Evolutionary conservation across 441 rosid genomes (phyloP), one percentile per base, ranked within the genome.

Genomic region (Raphanus hybrid): DNA sequence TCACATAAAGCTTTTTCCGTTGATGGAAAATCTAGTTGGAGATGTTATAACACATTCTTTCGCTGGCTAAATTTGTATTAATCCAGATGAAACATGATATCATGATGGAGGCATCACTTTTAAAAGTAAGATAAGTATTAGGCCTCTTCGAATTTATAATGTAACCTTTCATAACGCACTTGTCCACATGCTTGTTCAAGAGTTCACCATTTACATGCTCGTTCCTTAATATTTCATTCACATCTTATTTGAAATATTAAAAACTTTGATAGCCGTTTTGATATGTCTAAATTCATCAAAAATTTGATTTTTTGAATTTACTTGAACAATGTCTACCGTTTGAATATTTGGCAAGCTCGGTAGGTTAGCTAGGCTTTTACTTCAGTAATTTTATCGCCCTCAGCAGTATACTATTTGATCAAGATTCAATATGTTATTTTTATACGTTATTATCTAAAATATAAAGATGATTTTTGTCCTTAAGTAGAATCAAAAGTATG

Each of bases 11-110:
- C 23, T 74, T 12, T 55, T 9, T 32, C 29, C 15, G 16, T 59
- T 68, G 34, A 18, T 37, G 54, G 66, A 67, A 67, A 67, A 58
- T 59, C 73, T 59, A 75, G 48, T 5, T 11, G 67, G 60, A 64
- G 6, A 74, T 66, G 59, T 74, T 35, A 64, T 48, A 48, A 11
- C 69, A 29, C 50, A 39, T 72, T 63, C 61, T 54, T 54, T 8
- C 7, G 18, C 57, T 50, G 14, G 18, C 18, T 50, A 50, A 48
- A 35, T 32, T 32, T 5, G 35, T 32, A 32, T 32, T 5, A 32
- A 32, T 32, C 6, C 35, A 32, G 35, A 32, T 32, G 35, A 32
- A 32, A 32, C 35, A 32, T 32, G 35, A 4, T 32, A 32, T 32
- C 35, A 32, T 32, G 35, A 32, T 32, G 35, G 35, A 32, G 35